Conservation (phyloP, 305 asterid genomes). For the Rubia balearica region DNA sequence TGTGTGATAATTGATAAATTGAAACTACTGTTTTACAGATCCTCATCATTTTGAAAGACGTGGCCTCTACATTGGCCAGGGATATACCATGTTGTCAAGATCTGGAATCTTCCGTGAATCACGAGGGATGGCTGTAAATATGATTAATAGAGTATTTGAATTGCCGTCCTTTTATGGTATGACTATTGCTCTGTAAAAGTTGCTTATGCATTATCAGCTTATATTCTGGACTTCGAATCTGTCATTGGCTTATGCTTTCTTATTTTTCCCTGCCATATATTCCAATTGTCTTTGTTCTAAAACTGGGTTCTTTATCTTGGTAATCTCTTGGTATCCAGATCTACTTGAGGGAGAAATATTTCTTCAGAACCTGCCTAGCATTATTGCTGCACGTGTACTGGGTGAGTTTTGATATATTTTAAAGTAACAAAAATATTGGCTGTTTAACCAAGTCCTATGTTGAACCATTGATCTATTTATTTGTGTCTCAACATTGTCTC, state of each 20-base stretch:
- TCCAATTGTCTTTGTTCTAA: not conserved
- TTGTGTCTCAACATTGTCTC: not conserved
- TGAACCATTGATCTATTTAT: not conserved
- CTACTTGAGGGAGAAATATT: slow-evolving; percentile 93
- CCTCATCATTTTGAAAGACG: slow-evolving; percentile 58
- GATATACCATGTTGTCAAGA: slow-evolving; percentile 76
- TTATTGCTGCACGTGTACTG: slow-evolving; percentile 75
- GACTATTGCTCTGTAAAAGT: slow-evolving; percentile 7
- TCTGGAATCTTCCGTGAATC: slow-evolving; percentile 84
- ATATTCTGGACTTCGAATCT: not conserved
- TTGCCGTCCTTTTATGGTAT: slow-evolving; percentile 79
- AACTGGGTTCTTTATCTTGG: not conserved
- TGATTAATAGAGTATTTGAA: slow-evolving; percentile 68
- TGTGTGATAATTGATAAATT: slow-evolving; percentile 12
- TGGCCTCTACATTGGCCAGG: slow-evolving; percentile 91
- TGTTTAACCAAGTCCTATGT: not conserved
- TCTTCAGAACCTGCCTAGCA: slow-evolving; percentile 97
- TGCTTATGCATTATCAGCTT: not conserved
- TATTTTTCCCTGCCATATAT: not conserved
- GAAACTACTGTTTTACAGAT: slow-evolving; percentile 40
- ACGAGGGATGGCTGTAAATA: slow-evolving; percentile 69
- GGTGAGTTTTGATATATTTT: slow-evolving; percentile 32
- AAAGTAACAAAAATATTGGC: not conserved
- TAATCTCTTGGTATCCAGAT: slow-evolving; percentile 37
- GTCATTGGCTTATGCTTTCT: not conserved